A percentile compares a stretch with the other conserved stretches of the same genome.
These are phyloP conservation scores for Populus hybrid DNA, from an alignment of 441 rosid species.

Conservation along the genomic window DNA sequence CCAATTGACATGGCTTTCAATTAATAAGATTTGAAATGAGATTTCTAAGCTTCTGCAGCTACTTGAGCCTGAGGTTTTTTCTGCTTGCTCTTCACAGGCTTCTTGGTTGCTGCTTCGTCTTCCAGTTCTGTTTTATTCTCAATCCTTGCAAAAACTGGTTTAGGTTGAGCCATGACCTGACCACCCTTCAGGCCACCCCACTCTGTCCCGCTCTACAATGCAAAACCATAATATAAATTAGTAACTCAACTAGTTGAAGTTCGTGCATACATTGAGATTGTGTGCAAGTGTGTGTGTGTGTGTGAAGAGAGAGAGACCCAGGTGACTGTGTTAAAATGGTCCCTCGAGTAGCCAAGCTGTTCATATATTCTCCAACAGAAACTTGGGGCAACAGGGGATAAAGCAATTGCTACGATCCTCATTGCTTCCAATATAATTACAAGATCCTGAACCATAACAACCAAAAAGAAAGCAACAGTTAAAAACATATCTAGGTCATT, in stretches of 20 bases:
- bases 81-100: slow-evolving; percentile 37
- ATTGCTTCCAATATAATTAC: slow-evolving; percentile 79
- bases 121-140: slow-evolving; percentile 42
- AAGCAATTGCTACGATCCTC: slow-evolving; percentile 74
- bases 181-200: slow-evolving; percentile 93
- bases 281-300: background rate
- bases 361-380: slow-evolving; percentile 67
- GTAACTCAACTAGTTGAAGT: background rate
- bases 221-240: slow-evolving; percentile 1
- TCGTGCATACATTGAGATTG: background rate
- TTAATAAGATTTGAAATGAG: background rate
- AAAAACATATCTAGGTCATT: background rate
- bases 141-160: slow-evolving; percentile 75
- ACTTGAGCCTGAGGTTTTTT: slow-evolving; percentile 41
- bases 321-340: slow-evolving; percentile 42
- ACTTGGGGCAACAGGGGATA: slow-evolving; percentile 75
- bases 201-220: slow-evolving; percentile 54
- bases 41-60: slow-evolving; percentile 49
- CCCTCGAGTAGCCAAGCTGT: slow-evolving; percentile 78
- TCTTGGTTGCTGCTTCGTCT: slow-evolving; percentile 35
- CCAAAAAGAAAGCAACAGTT: background rate
- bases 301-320: slow-evolving; percentile 45
- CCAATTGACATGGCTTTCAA: background rate
- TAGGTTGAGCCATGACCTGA: slow-evolving; percentile 80
- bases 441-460: slow-evolving; percentile 56